Evolutionary conservation across 345 rosid species (phyloP), one percentile per base, ranked within the genome.

Genomic region (Citrus australasica): DNA sequence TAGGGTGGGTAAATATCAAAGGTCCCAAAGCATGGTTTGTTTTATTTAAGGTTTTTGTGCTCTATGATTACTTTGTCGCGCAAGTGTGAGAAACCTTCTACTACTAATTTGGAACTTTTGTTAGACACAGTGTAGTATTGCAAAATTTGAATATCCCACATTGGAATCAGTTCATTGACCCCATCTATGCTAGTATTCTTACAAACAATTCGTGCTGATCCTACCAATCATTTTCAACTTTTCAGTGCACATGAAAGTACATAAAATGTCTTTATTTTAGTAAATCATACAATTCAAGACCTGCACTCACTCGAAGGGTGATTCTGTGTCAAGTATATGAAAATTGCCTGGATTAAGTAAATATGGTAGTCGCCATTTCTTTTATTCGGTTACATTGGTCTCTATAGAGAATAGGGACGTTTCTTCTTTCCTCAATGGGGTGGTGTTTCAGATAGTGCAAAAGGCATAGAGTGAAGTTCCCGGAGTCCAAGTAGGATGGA

Each of bases 401-500:
- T 21, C 61, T 6, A 32, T 21, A 25, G 1, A 42, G 14, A 13
- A 3, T n/a, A 2, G n/a, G 16, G 60, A 8, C 55, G 4, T 27
- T 56, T 32, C 48, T 42, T 72, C 28, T 53, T 59, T 53, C 19
- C 46, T 72, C 9, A n/a, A 13, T 25, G 4, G 33, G 48, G 11
- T 66, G 5, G 8, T 22, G 55, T 21, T 19, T 69, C 78, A 81
- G 24, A 5, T 30, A 5, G 78, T 46, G 33, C 92, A 85, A 60
- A 81, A 55, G 10, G 92, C 87, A 72, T 32, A 80, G 10, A 86
- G 85, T 66, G 83, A 84, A 67, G 80, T 80, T 68, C 90, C 89
- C 11, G 84, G 69, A 32, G 89, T 86, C 89, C 88, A 87, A 33
- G 82, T 78, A 7, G 87, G 82, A 48, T 84, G 90, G 76, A 83